Conservation (phyloP, 148 eudicot species). For the Arbutus unedo region DNA sequence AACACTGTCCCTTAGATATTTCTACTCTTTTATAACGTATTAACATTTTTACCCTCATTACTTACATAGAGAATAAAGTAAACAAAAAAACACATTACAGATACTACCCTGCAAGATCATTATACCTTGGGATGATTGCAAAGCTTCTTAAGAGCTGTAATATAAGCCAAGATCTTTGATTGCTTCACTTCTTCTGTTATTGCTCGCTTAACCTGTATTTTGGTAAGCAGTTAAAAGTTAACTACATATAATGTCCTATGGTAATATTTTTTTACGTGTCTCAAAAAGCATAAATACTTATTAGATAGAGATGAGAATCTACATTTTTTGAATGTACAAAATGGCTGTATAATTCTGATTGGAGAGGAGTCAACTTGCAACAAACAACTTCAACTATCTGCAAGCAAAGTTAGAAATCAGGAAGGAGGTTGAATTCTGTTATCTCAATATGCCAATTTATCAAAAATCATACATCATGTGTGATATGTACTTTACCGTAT, state of each 20-base stretch:
- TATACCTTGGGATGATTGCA: conserved; percentile 99
- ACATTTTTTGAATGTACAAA: conserved; percentile 95
- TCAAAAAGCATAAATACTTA: background rate
- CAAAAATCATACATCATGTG: background rate
- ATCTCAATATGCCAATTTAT: background rate
- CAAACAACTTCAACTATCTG: conserved; percentile 98
- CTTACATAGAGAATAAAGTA: background rate
- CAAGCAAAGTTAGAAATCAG: conserved; percentile 20
- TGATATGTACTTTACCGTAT: background rate
- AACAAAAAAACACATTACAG: background rate
- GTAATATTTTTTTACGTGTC: background rate
- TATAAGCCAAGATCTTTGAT: conserved; percentile 83
- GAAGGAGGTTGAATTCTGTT: background rate
- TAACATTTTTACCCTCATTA: background rate
- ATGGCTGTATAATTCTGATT: conserved; percentile 70
- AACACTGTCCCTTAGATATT: background rate
- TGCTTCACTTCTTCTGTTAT: conserved; percentile 71
- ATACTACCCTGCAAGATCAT: background rate
- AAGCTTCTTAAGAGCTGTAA: conserved; percentile 96
- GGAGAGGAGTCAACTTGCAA: conserved; percentile 92
- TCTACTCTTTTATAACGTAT: background rate
- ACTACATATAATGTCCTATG: background rate
- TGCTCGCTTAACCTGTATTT: conserved; percentile 69
- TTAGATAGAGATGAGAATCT: conserved; percentile 18
- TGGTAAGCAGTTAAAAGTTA: conserved; percentile 10